Conservation (phyloP, 257 asterid species). For the Prunella vulgaris region DNA sequence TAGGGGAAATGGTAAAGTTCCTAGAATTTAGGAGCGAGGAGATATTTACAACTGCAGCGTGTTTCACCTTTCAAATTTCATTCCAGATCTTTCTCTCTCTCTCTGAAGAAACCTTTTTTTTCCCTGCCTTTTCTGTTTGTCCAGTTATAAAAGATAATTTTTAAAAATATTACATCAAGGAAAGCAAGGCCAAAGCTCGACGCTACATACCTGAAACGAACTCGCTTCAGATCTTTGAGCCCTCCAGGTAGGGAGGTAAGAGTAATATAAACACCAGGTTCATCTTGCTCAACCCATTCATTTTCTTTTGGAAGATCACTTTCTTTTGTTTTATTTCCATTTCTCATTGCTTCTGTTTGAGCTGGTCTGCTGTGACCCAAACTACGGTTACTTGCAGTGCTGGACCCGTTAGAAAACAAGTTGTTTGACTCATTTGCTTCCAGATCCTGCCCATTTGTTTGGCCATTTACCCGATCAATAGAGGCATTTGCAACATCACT, state of each 20-base stretch:
- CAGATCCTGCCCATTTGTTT: constrained; percentile 47
- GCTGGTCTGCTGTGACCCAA: constrained; percentile 48
- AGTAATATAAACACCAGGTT: constrained; percentile 93
- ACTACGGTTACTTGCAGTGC: constrained; percentile 49
- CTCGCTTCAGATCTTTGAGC: constrained; percentile 85
- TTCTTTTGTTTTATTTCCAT: constrained; percentile 65
- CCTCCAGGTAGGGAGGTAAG: constrained; percentile 94
- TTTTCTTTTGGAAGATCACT: constrained; percentile 63
- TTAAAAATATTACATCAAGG: neutral
- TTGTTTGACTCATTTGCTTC: constrained; percentile 54
- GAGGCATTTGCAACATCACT: constrained; percentile 49
- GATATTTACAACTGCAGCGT: too few species aligned
- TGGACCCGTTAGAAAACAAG: constrained; percentile 52
- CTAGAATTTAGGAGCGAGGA: too few species aligned
- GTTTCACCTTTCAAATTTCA: too few species aligned
- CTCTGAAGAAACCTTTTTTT: too few species aligned
- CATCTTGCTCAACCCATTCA: constrained; percentile 99
- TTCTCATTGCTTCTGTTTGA: constrained; percentile 47
- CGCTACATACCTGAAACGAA: constrained; percentile 85
- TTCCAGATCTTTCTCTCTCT: too few species aligned
- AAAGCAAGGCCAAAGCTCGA: constrained; percentile 2
- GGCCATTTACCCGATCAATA: constrained; percentile 48
- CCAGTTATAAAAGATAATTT: neutral
- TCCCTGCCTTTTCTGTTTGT: too few species aligned
- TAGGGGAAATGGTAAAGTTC: too few species aligned